phyloP scores from a whole-genome alignment of 1,139 yeast species.

The Yamadazyma epiphylla region DNA sequence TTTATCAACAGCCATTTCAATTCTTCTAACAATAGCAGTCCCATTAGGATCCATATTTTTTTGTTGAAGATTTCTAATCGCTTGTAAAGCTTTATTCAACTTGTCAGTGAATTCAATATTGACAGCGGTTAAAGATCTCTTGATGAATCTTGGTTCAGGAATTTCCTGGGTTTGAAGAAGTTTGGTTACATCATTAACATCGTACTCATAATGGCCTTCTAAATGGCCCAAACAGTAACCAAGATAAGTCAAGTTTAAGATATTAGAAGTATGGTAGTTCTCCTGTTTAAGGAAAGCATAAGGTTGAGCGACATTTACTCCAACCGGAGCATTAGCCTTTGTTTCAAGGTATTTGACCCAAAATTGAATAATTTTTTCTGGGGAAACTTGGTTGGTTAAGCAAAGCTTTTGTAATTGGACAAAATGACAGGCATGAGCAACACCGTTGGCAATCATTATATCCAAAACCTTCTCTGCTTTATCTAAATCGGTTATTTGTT shows the following conservation, averaged over 20 bases:
- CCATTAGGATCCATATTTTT: slow-evolving; percentile 36
- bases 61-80: slow-evolving; percentile 7
- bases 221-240: slow-evolving; percentile 31
- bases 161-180: slow-evolving; percentile 26
- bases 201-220: slow-evolving; percentile 19
- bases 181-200: slow-evolving; percentile 22
- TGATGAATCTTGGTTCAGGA: slow-evolving; percentile 21
- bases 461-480: slow-evolving; percentile 24
- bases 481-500: too few relatives aligned
- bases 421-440: too few relatives aligned
- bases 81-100: slow-evolving; percentile 8
- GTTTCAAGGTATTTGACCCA: slow-evolving; percentile 37
- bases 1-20: slow-evolving; percentile 18
- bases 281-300: slow-evolving; percentile 1
- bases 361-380: slow-evolving; percentile 22
- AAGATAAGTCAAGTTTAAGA: slow-evolving; percentile 29
- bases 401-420: too few relatives aligned
- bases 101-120: slow-evolving; percentile 5
- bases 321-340: slow-evolving; percentile 11
- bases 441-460: slow-evolving; percentile 21
- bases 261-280: slow-evolving; percentile 2
- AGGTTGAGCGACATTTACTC: background rate
- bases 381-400: too few relatives aligned
- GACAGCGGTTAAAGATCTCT: slow-evolving; percentile 12
- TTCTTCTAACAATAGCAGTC: slow-evolving; percentile 16